Base-by-base conservation (phyloP, 78 protist species). In the Dictyostelium firmibasis region DNA sequence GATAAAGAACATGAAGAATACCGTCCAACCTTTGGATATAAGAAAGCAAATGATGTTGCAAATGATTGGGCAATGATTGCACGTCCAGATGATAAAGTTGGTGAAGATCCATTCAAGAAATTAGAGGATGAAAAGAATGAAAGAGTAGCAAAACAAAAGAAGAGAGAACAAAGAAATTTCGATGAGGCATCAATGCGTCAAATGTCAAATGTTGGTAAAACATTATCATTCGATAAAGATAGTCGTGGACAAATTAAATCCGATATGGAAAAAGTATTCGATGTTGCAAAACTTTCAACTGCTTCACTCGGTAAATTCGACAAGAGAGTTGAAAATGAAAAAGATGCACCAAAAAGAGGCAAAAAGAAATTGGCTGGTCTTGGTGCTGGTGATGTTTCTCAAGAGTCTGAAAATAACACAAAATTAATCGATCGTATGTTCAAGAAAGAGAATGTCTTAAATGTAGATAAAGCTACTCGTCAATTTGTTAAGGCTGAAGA, bases 261-360 rank as follows among this genome's bases (percentile, higher is more conserved):
- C 2, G 96, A 92, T 57, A 47, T 92, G 47, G 67, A 60, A 20
- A 67, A 92, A 14, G 72, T 50, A 29, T 75, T 92, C 47, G 87
- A 83, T 35, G 92, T 92, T 25, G 96, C 96, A 44, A 85, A 92
- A 91, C 25, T 85, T 25, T 36, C 89, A 1, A 92, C 96, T 25
- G 89, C 92, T 72, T 41, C 76, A n/a, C 14, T 92, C 35, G 96
- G 96, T 62, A 84, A 85, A 29, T 92, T 92, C 33, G 96, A 92
- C 50, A 92, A 84, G 41, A 23, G 62, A 47, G 31, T 86, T 50
- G 82, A 84, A 3, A 77, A 67, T 33, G 96, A 92, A 36, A 47
- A 43, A 7, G 74, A 44, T 23, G n/a, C 25, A 18, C 86, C 94
- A 62, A 62, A 43, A 31, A 79, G 94, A 75, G 83, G 83, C 14